Evolutionary conservation across 2,329 filamentous ascomycete species (phyloP).

Genomic region (Ophidiomyces ophidiicola): DNA sequence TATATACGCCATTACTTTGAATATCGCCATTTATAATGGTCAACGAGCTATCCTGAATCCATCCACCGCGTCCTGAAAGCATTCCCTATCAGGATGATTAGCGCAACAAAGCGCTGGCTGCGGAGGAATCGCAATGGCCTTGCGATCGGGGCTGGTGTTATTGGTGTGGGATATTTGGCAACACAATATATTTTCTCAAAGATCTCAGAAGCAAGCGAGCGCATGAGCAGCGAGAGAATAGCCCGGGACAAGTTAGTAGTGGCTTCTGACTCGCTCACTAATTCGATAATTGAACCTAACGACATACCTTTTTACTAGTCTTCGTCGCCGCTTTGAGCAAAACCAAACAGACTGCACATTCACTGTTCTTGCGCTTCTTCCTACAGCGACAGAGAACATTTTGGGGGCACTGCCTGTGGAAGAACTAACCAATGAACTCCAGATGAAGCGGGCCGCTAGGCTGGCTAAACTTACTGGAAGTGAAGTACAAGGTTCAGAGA

Average conservation of each 20-base stretch:
- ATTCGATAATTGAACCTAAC: neutral
- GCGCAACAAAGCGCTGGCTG: constrained; percentile 77
- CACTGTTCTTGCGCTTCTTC: constrained; percentile 88
- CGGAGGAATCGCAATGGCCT: constrained; percentile 82
- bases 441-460: constrained; percentile 76
- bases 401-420: constrained; percentile 82
- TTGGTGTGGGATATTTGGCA: constrained; percentile 82
- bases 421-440: constrained; percentile 81
- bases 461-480: constrained; percentile 46
- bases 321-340: constrained; percentile 92
- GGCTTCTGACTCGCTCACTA: neutral
- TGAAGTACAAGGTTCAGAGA: constrained; percentile 46
- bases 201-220: constrained; percentile 84
- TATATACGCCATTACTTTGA: neutral
- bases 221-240: constrained; percentile 91
- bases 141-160: constrained; percentile 72
- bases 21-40: neutral
- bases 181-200: constrained; percentile 87
- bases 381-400: constrained; percentile 81
- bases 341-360: constrained; percentile 99
- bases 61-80: neutral
- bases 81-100: constrained; percentile 41
- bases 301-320: constrained; percentile 42
- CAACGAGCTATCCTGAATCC: neutral
- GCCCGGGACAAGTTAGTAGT: constrained; percentile 79